These are phyloP conservation scores for Clavaria fumosa DNA, from an alignment of 768 basidiomycete genomes.

Conservation along the genomic window DNA sequence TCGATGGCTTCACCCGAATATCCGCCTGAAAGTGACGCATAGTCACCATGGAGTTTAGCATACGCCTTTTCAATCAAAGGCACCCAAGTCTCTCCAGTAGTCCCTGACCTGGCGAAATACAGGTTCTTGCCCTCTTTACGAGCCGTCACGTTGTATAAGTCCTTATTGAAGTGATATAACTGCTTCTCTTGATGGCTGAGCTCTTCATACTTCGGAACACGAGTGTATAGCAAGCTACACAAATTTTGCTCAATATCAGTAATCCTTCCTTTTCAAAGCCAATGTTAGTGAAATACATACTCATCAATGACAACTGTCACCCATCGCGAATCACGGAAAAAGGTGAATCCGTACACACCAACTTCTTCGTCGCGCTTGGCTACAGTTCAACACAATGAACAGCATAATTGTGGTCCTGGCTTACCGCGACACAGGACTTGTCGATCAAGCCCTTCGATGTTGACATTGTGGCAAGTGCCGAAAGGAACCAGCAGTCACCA, in stretches of 20 bases:
- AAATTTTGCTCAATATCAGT: background rate
- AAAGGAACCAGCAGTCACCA: slow-evolving; percentile 42
- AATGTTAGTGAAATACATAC: slow-evolving; percentile 20
- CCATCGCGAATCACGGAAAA: slow-evolving; percentile 38
- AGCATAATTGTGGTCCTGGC: slow-evolving; percentile 7
- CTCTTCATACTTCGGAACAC: slow-evolving; percentile 37
- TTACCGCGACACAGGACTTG: slow-evolving; percentile 35
- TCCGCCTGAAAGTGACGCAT: slow-evolving; percentile 27
- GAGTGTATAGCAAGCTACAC: slow-evolving; percentile 31
- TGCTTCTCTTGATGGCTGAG: slow-evolving; percentile 24
- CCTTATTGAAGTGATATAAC: slow-evolving; percentile 36
- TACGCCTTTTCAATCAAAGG: slow-evolving; percentile 44
- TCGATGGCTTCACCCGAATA: slow-evolving; percentile 34
- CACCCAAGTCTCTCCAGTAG: slow-evolving; percentile 40
- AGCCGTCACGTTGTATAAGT: slow-evolving; percentile 28
- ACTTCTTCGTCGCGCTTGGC: slow-evolving; percentile 32
- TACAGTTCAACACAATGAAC: background rate
- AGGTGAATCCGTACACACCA: slow-evolving; percentile 44
- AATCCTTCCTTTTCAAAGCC: background rate
- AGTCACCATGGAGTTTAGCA: slow-evolving; percentile 40
- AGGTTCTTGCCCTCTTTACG: slow-evolving; percentile 31
- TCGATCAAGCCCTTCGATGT: slow-evolving; percentile 29
- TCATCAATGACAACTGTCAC: slow-evolving; percentile 41
- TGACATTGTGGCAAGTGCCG: slow-evolving; percentile 33
- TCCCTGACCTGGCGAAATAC: slow-evolving; percentile 33